Evolutionary conservation across 257 asterid species (phyloP).

Genomic region (Penstemon newberryi): DNA sequence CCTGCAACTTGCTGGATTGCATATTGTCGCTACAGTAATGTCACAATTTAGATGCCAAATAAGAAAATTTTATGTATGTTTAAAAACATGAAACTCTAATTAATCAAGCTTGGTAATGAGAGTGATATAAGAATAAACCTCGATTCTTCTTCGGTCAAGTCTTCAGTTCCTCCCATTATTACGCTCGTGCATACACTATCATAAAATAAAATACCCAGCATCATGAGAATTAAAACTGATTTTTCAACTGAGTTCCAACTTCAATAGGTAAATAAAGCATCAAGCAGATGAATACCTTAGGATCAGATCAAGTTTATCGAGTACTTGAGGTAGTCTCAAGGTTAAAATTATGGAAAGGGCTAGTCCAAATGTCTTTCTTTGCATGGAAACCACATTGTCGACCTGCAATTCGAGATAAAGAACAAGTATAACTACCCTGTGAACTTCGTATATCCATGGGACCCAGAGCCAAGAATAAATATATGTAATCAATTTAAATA

Average conservation of each 20-base stretch:
- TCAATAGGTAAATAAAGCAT: constrained; percentile 23
- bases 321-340: constrained; percentile 84
- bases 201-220: constrained; percentile 29
- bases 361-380: constrained; percentile 71
- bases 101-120: constrained; percentile 13
- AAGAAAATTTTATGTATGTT: constrained; percentile 17
- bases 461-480: not conserved
- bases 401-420: constrained; percentile 47
- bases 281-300: constrained; percentile 58
- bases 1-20: constrained; percentile 65
- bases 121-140: constrained; percentile 52
- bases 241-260: not conserved
- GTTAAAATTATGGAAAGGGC: constrained; percentile 86
- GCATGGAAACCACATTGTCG: constrained; percentile 68
- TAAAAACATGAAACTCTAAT: not conserved
- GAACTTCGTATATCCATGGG: constrained; percentile 6
- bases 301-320: constrained; percentile 90
- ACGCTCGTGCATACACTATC: constrained; percentile 81
- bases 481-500: constrained; percentile 3
- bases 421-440: constrained; percentile 10
- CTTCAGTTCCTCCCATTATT: constrained; percentile 80
- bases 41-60: constrained; percentile 28
- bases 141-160: constrained; percentile 87
- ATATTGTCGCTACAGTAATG: constrained; percentile 61
- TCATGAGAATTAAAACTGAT: constrained; percentile 15